Base-by-base conservation (phyloP, 345 rosid genomes). In the Ricinus communis region DNA sequence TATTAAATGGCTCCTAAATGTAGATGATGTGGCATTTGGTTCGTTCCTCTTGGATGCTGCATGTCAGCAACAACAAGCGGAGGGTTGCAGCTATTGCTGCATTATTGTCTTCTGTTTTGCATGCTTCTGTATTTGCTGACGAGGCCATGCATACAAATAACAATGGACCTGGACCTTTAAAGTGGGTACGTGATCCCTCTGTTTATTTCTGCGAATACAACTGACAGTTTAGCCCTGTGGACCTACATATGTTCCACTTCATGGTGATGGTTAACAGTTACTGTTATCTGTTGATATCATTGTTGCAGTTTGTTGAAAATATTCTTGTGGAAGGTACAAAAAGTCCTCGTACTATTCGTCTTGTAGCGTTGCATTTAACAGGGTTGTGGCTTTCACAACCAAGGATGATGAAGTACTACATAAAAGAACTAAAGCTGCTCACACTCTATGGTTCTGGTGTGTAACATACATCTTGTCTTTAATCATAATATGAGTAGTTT, bases 341-440 rank as follows among this genome's bases (percentile, higher is more conserved):
- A 84, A 94, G 98, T 77, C 98, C 98, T 12, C 90, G 98, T 45
- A 94, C 98, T n/a, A 85, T 94, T 81, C 97, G 98, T 67, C 93
- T 94, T 74, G 90, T 85, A 2, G 94, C 98, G 69, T 85, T 94
- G 68, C 98, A 94, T 86, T 77, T 94, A 66, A 88, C 98, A 49
- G 98, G 98, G 74, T 84, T 94, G 38, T 94, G 87, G 90, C 87
- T 91, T 55, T 81, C 87, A 70, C 77, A 85, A 82, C 97, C 98
- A 53, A 76, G 71, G 76, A 83, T 79, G 49, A 81, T 90, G 75
- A 91, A 84, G 76, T 91, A 80, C 83, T 94, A 94, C 79, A 72
- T 87, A 28, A 88, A 91, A 77, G 97, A 91, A 78, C 84, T 94
- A 79, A 94, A 81, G 87, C 82, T 90, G 68, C 87, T 94, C 33